Evolutionary conservation across 2,329 filamentous ascomycete species (phyloP), one percentile per base, ranked within the genome.

Genomic region (Cytospora mali): DNA sequence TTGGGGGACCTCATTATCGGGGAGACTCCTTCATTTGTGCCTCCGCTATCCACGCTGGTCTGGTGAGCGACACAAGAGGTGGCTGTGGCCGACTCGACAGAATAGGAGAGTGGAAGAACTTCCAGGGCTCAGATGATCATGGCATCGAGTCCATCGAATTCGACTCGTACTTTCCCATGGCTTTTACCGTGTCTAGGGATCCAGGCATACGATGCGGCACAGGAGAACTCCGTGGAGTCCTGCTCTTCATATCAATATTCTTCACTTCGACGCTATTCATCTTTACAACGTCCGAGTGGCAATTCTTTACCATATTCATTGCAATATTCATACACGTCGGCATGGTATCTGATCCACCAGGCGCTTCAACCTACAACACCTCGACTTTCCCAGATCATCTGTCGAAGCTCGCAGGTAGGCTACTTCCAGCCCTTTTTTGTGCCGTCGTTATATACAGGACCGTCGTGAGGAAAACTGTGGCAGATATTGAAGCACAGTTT

Each of bases 251-350:
- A 13, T 96, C 93, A 0, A 81, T 94, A 28, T 85, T 87, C 52
- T 96, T 96, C 68, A 91, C 92, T 2, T 82, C 85, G 27, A 74
- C 93, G 0, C 75, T 98, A 14, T 93, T 91, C 4, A 79, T 98
- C 5, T 93, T 95, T 73, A 94, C 91, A 1, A 87, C 87, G 0
- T 91, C 89, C 0, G 86, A 93, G 0, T 81, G 84, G 1, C 81
- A 94, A 1, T 94, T 98, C 76, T 92, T 92, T 74, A 88, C 88
- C 55, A 82, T 87, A 42, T 98, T 97, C 69, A 81, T 88, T 57
- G 90, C 89, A 69, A 80, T 96, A 50, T 97, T 96, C 76, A 91
- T 91, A 78, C 93, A 97, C 66, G 91, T 96, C n/a, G 93, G 92
- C 6, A 84, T 97, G 69, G 93, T 92, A 10, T 93, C 92, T 1